Evolutionary conservation across 23 red algal species (phyloP).

Genomic region (Gracilaria gracilis): DNA sequence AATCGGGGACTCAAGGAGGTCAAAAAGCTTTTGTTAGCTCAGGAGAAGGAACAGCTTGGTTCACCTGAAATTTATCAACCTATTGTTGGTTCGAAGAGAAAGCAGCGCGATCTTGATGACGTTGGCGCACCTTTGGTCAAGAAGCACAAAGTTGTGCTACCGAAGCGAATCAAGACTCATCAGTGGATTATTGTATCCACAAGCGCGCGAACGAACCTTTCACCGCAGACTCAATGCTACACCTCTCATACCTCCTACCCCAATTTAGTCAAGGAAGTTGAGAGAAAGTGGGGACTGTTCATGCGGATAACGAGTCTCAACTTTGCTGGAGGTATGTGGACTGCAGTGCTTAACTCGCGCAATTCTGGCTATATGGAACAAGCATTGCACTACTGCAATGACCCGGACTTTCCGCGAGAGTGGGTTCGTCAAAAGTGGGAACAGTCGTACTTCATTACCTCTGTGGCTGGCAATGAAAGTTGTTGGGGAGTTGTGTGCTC

Average conservation of each 20-base stretch:
- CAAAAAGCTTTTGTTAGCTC: slow-evolving; percentile 73
- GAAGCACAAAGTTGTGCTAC: slow-evolving; percentile 82
- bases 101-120: slow-evolving; percentile 63
- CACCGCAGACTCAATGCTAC: slow-evolving; percentile 96
- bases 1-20: slow-evolving; percentile 76
- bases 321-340: slow-evolving; percentile 99
- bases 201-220: slow-evolving; percentile 78
- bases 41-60: slow-evolving; percentile 42
- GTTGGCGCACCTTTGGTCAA: slow-evolving; percentile 63
- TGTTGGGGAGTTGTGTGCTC: slow-evolving; percentile 98
- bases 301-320: slow-evolving; percentile 97
- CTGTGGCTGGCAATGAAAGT: slow-evolving; percentile 89
- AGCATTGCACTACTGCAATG: slow-evolving; percentile 96
- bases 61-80: slow-evolving; percentile 24
- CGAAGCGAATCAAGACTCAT: slow-evolving; percentile 93
- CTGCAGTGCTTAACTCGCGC: slow-evolving; percentile 92
- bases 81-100: slow-evolving; percentile 72
- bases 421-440: slow-evolving; percentile 99
- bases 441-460: slow-evolving; percentile 95
- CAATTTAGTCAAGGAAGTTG: slow-evolving; percentile 96
- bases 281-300: slow-evolving; percentile 90
- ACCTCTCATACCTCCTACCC: slow-evolving; percentile 95
- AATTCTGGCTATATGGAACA: slow-evolving; percentile 87
- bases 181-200: slow-evolving; percentile 99
- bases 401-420: slow-evolving; percentile 94